These are phyloP conservation scores for Fraxinus anomala DNA, from an alignment of 257 asterid genomes.

Conservation along the genomic window DNA sequence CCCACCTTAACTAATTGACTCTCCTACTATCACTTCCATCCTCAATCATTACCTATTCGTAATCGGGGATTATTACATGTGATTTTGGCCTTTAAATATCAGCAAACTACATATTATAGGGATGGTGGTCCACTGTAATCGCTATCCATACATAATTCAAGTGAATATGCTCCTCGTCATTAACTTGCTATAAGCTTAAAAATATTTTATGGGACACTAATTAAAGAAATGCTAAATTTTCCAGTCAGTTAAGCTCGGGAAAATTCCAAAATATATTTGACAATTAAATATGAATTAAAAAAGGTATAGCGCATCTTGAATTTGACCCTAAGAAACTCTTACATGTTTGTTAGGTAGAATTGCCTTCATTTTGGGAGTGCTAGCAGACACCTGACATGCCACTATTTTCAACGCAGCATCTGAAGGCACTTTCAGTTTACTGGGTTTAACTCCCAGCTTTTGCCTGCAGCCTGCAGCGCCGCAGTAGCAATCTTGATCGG, in stretches of 20 bases:
- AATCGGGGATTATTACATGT: background rate
- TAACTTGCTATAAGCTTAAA: background rate
- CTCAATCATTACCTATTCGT: background rate
- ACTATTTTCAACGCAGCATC: constrained; percentile 74
- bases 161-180: background rate
- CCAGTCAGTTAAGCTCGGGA: background rate
- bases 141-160: background rate
- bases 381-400: constrained; percentile 63
- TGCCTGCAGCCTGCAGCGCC: constrained; percentile 81
- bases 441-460: constrained; percentile 86
- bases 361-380: constrained; percentile 52
- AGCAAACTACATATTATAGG: background rate
- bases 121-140: background rate
- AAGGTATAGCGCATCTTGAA: background rate
- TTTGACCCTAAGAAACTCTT: constrained; percentile 21
- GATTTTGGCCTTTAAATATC: background rate
- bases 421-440: constrained; percentile 55
- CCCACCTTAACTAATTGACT: background rate
- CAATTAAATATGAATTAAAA: constrained; percentile 4
- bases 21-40: background rate
- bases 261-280: background rate
- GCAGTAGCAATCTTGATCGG: constrained; percentile 94
- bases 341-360: constrained; percentile 48
- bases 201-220: background rate
- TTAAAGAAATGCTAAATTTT: background rate